phyloP scores from a whole-genome alignment of 768 basidiomycete genomes.

The Lepiota venenata region DNA sequence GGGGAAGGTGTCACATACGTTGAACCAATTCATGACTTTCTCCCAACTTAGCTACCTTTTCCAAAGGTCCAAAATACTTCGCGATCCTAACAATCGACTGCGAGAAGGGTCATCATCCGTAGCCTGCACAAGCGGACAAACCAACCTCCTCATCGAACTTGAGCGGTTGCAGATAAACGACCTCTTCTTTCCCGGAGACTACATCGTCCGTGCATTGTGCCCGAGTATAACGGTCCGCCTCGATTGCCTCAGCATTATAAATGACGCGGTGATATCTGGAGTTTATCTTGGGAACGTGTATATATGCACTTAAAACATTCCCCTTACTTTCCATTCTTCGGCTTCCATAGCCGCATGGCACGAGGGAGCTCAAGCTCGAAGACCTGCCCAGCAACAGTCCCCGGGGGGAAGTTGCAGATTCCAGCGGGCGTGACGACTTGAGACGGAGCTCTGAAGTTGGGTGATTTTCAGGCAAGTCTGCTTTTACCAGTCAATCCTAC shows the following conservation, averaged over 20 bases:
- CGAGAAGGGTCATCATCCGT: neutral
- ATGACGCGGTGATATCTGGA: conserved; percentile 38
- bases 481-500: conserved; percentile 1
- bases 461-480: too few species aligned
- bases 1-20: neutral
- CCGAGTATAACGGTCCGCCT: conserved; percentile 32
- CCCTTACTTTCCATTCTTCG: conserved; percentile 47
- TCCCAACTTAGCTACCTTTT: conserved; percentile 40
- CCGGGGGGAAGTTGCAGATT: conserved; percentile 32
- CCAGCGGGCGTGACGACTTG: conserved; percentile 4
- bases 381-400: conserved; percentile 21
- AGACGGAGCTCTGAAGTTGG: neutral
- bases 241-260: conserved; percentile 56
- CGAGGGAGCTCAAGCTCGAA: conserved; percentile 47
- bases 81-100: conserved; percentile 53
- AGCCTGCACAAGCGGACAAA: neutral
- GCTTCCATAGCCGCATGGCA: conserved; percentile 60
- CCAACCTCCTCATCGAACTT: conserved; percentile 56
- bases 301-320: neutral
- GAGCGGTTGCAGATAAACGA: conserved; percentile 53
- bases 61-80: conserved; percentile 61
- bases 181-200: conserved; percentile 19
- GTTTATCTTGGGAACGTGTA: neutral
- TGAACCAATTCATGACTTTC: conserved; percentile 2
- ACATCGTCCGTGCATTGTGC: conserved; percentile 16